phyloP scores from a whole-genome alignment of 768 basidiomycete genomes.

The Mycena crocata region DNA sequence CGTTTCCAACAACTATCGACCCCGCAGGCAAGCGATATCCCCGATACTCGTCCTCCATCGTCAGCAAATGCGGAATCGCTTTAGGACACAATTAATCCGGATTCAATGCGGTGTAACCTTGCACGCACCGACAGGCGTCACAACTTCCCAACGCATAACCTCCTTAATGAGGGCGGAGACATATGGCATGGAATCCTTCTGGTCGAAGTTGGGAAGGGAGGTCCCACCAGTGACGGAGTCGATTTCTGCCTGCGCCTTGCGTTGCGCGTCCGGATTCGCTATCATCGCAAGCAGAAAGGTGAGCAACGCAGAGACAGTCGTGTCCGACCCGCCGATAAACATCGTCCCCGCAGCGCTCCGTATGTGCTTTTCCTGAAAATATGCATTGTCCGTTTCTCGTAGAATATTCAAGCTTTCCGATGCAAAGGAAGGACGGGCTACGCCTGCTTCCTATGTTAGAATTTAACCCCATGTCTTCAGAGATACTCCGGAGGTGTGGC shows the following conservation, averaged over 20 bases:
- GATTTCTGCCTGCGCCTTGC: conserved; percentile 50
- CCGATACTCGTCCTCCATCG: conserved; percentile 47
- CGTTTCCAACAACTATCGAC: conserved; percentile 38
- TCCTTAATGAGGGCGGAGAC: conserved; percentile 50
- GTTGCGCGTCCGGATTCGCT: conserved; percentile 48
- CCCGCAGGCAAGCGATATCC: conserved; percentile 49
- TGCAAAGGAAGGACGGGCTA: conserved; percentile 10
- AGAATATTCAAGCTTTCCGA: background rate
- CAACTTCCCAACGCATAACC: conserved; percentile 47
- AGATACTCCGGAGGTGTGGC: background rate
- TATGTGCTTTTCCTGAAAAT: background rate
- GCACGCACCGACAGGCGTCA: conserved; percentile 47
- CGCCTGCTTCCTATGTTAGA: conserved; percentile 16
- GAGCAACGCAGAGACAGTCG: conserved; percentile 47
- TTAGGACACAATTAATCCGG: background rate
- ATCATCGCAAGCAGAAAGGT: conserved; percentile 51
- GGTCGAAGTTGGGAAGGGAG: conserved; percentile 48
- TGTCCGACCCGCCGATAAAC: conserved; percentile 40
- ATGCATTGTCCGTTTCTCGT: background rate
- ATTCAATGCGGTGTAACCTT: conserved; percentile 21
- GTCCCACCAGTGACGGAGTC: conserved; percentile 46
- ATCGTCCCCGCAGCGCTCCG: background rate
- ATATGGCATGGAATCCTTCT: conserved; percentile 46
- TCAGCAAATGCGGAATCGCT: conserved; percentile 42
- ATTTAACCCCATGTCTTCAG: background rate